Evolutionary conservation across 164 flowering plant genomes (phyloP), one percentile per base, ranked within the genome.

Genomic region (Kalanchoe fedtschenkoi): DNA sequence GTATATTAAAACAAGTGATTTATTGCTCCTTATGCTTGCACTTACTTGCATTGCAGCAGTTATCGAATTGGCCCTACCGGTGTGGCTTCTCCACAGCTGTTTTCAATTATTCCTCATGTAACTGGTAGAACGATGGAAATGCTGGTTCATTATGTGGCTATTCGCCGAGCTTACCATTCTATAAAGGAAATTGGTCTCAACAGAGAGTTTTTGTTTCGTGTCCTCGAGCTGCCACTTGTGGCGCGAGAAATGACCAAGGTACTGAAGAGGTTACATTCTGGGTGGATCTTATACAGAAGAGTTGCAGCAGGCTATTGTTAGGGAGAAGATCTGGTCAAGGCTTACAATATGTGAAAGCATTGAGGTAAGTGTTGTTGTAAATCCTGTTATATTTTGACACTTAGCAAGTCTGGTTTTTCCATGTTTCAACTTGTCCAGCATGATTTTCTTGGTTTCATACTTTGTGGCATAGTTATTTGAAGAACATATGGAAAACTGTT

Each of bases 271-370:
- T 90, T 29, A 41, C 76, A 57, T 93, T 93, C 71, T 93, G 99
- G 97, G 93, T 93, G 39, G 78, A 87, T 72, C 84, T 93, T 68
- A 72, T 85, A 53, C 99, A 93, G 81, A 75, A 74, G 71, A 88
- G 74, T 83, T 93, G 69, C 96, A 78, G 67, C 83, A 65, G 65
- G 95, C 95, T 65, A 85, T 93, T 38, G 87, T 83, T 67, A 83
- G 95, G 71, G 99, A 93, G 75, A 84, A 70, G 72, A 88, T 93
- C 76, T 93, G 99, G 99, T 90, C 97, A 57, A 88, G 84, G 66
- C 76, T 93, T 32, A 90, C 97, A n/a, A 90, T 97, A 53, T 77
- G 78, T 65, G 99, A 93, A 82, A 90, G 95, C 66, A 93, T 90
- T 70, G 99, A 90, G 97, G 99, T 87, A 61, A 70, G 81, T 54